Percentiles rank a stretch among this genome's conserved stretches.
These are phyloP conservation scores for Malassezia yamatoensis DNA, from an alignment of 1,284 basidiomycete species.

Conservation along the genomic window DNA sequence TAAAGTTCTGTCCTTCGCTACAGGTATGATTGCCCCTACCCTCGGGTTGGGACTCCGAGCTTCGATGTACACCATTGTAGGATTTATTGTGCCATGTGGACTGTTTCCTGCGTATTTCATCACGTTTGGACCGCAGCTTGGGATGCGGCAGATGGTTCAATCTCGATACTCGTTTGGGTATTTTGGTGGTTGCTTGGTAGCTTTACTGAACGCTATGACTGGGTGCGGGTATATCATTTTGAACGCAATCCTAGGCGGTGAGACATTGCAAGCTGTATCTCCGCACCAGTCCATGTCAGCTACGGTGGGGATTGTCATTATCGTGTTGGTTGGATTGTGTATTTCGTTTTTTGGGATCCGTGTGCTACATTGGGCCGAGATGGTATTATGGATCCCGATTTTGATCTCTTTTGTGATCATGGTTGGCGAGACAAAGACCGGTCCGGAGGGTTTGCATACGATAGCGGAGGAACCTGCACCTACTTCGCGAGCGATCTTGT, in stretches of 20 bases:
- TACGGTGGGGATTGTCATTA: constrained; percentile 74
- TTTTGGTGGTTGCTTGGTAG: constrained; percentile 55
- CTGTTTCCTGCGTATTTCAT: constrained; percentile 31
- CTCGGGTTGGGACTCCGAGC: constrained; percentile 54
- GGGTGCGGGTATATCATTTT: constrained; percentile 53
- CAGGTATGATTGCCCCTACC: constrained; percentile 55
- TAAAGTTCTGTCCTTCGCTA: constrained; percentile 53
- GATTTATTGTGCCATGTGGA: constrained; percentile 48
- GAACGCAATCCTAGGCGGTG: constrained; percentile 53
- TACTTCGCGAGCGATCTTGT: constrained; percentile 51
- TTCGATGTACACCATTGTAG: constrained; percentile 47
- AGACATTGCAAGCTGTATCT: constrained; percentile 50
- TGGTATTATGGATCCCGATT: constrained; percentile 67
- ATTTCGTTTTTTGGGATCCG: constrained; percentile 70
- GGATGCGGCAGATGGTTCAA: constrained; percentile 57
- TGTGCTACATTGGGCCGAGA: constrained; percentile 60
- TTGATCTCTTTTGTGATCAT: constrained; percentile 59
- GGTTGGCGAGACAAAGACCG: constrained; percentile 54
- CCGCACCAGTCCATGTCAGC: constrained; percentile 43
- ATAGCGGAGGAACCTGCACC: constrained; percentile 52
- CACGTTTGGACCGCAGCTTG: constrained; percentile 56
- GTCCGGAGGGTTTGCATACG: constrained; percentile 52
- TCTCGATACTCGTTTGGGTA: constrained; percentile 56
- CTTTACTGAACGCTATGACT: constrained; percentile 47
- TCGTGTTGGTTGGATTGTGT: constrained; percentile 64